These are phyloP conservation scores for Trypanosoma theileri DNA, from an alignment of 208 protist genomes.

Conservation along the genomic window DNA sequence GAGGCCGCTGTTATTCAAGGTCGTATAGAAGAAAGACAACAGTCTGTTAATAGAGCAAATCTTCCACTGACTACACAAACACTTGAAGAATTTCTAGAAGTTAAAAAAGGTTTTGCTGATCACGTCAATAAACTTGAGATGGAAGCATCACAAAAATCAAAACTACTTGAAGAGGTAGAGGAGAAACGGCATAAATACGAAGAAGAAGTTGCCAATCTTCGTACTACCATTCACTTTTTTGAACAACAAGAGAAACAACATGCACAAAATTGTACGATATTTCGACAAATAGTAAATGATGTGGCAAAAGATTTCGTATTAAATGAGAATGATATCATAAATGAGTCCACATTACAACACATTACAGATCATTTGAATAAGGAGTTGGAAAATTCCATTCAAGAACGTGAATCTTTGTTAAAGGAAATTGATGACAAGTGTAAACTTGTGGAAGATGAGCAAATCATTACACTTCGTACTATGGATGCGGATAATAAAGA, in stretches of 20 bases:
- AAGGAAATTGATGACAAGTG: conserved; percentile 20
- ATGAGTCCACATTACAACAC: conserved; percentile 41
- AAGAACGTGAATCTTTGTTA: conserved; percentile 14
- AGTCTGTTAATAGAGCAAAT: conserved; percentile 30
- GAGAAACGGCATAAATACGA: conserved; percentile 31
- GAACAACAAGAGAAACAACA: conserved; percentile 58
- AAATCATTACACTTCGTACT: conserved; percentile 30
- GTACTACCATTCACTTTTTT: conserved; percentile 42
- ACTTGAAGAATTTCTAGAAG: conserved; percentile 54
- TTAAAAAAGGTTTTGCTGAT: conserved; percentile 36
- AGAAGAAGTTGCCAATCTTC: conserved; percentile 38
- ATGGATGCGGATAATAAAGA: conserved; percentile 63
- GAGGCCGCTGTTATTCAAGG: conserved; percentile 65
- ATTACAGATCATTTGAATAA: conserved; percentile 30
- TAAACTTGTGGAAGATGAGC: conserved; percentile 32
- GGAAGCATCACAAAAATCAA: conserved; percentile 29
- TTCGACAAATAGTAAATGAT: conserved; percentile 34
- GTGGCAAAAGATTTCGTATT: conserved; percentile 38
- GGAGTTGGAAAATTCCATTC: conserved; percentile 17
- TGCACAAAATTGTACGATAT: conserved; percentile 31
- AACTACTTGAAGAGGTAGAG: conserved; percentile 31
- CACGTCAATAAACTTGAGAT: conserved; percentile 38
- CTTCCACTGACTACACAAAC: conserved; percentile 33
- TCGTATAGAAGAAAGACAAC: conserved; percentile 63
- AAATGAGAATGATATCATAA: conserved; percentile 36